Evolutionary conservation across 192 early-diverging fungal species (phyloP), one percentile per base, ranked within the genome.

Genomic region (Fimicolochytrium jonesii): DNA sequence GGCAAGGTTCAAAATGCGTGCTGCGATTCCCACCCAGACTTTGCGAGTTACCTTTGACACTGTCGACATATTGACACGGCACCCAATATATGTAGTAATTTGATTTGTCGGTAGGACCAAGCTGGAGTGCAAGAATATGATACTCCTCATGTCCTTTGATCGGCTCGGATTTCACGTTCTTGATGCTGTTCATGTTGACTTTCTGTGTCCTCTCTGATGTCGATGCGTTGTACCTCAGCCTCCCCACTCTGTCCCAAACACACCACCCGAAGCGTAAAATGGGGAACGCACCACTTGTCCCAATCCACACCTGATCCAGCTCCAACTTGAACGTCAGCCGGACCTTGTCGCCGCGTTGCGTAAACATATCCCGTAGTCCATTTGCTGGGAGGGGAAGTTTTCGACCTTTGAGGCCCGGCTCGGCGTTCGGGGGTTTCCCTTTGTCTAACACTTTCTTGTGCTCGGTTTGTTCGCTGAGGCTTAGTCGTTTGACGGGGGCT

Each of bases 41-140:
- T n/a, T n/a, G n/a, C n/a, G n/a, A n/a, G n/a, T n/a, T 44, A 64
- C 62, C 65, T 67, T 61, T 67, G 22, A 67, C 31, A 42, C 59
- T 49, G 23, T 64, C 65, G 23, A 68, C 53, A 41, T 54, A 68
- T 44, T 68, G 66, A 20, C 56, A 23, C 20, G 66, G 66, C 10
- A 57, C 59, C 39, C 39, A 68, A 34, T 68, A 68, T 3, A 68
- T 26, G 41, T 51, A 68, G 31, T 68, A 68, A 20, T 60, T 59
- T n/a, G 46, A 52, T 59, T 68, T 68, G 17, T 59, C 66, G 6
- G 66, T 68, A 18, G 66, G 66, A 17, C 66, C 66, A 4, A 68
- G 50, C 33, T 68, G 66, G 37, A 68, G 43, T 11, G 36, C 66
- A 6, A 68, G 28, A 20, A 68, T 59, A 11, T 48, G 48, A 45